Conservation (phyloP, 2,329 filamentous ascomycete species). For the Botryotinia convoluta region DNA sequence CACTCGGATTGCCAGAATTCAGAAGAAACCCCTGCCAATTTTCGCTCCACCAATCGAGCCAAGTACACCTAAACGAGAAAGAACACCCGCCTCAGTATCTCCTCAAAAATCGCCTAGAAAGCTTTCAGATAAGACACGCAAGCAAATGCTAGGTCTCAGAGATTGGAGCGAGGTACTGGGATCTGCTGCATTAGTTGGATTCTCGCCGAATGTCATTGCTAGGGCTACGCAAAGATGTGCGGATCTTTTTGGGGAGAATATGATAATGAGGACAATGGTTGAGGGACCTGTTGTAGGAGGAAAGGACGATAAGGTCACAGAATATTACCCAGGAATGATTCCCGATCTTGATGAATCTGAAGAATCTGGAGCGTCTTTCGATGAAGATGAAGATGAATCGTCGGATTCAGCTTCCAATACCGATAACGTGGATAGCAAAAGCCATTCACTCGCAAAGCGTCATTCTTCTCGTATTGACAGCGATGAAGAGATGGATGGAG, state of each 20-base stretch:
- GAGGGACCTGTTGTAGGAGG: constrained; percentile 25
- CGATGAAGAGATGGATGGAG: constrained; percentile 53
- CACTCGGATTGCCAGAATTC: constrained; percentile 46
- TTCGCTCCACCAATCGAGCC: constrained; percentile 28
- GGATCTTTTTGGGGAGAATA: constrained; percentile 69
- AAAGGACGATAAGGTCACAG: constrained; percentile 20
- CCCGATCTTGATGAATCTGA: constrained; percentile 24
- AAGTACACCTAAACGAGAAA: constrained; percentile 4
- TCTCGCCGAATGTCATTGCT: constrained; percentile 61
- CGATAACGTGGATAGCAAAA: not conserved
- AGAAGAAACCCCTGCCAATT: constrained; percentile 43
- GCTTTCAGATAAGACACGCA: not conserved
- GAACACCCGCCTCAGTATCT: not conserved
- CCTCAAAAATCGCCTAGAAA: constrained; percentile 20
- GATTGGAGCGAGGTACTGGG: constrained; percentile 88
- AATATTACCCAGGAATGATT: constrained; percentile 33
- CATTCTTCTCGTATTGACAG: constrained; percentile 44
- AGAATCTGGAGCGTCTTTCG: not conserved
- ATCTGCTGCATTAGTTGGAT: constrained; percentile 71
- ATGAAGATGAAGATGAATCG: constrained; percentile 9
- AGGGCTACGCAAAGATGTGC: constrained; percentile 73
- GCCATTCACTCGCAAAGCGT: not conserved
- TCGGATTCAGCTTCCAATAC: not conserved
- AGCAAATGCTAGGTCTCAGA: constrained; percentile 39
- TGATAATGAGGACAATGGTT: constrained; percentile 48